Percentiles rank a stretch among this genome's conserved stretches.
These are phyloP conservation scores for Penicillium cosmopolitanum DNA, from an alignment of 495 filamentous ascomycete species.

Conservation along the genomic window DNA sequence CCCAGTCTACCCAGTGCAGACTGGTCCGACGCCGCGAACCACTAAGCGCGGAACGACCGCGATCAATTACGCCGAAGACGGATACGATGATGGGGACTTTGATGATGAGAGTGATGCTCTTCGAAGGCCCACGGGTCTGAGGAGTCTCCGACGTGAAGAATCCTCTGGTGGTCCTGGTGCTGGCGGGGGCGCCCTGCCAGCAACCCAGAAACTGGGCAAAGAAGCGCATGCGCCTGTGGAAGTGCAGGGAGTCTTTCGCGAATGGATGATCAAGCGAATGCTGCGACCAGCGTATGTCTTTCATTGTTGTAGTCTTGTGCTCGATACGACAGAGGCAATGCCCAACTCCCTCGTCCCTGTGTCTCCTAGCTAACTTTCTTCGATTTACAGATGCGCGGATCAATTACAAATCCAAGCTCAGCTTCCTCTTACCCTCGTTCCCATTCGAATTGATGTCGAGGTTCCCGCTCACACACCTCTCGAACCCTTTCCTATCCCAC, in stretches of 20 bases:
- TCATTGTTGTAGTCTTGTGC: not conserved
- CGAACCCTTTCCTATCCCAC: constrained; percentile 70
- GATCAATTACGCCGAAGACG: constrained; percentile 97
- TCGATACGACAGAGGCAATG: not conserved
- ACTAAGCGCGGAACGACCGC: constrained; percentile 96
- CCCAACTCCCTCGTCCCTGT: not conserved
- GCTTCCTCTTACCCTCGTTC: constrained; percentile 87
- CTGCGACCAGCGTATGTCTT: constrained; percentile 51
- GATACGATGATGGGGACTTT: constrained; percentile 91
- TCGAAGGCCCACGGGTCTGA: constrained; percentile 79
- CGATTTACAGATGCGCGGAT: constrained; percentile 46
- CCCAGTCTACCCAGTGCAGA: constrained; percentile 73
- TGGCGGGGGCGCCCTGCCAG: constrained; percentile 57
- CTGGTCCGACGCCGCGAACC: constrained; percentile 73
- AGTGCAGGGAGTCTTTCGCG: constrained; percentile 86
- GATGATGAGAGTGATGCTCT: constrained; percentile 76
- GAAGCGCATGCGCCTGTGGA: constrained; percentile 80
- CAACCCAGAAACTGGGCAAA: constrained; percentile 78
- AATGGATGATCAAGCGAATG: constrained; percentile 88
- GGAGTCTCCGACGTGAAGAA: constrained; percentile 81
- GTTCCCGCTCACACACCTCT: constrained; percentile 76
- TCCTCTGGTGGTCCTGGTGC: constrained; percentile 42
- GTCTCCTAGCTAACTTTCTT: not conserved
- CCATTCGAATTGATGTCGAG: constrained; percentile 95
- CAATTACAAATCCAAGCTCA: constrained; percentile 82